Conservation (phyloP, 352 stramenopile species). For the Globisporangium paddicum region DNA sequence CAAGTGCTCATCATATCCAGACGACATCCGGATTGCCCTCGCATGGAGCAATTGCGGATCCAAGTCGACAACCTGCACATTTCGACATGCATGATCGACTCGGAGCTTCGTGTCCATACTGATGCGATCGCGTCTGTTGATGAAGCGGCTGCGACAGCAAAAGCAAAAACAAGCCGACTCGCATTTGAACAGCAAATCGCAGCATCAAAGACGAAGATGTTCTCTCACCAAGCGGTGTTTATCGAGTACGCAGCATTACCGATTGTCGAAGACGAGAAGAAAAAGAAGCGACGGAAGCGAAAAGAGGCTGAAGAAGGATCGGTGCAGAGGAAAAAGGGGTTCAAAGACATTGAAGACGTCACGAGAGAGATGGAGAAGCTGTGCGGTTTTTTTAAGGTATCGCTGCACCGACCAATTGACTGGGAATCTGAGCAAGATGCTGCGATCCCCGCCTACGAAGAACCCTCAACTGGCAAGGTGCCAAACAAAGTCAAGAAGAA, state of each 20-base stretch:
- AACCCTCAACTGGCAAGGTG: not conserved
- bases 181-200: slow-evolving; percentile 15
- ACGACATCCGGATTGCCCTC: slow-evolving; percentile 28
- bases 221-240: slow-evolving; percentile 30
- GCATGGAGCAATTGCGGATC: slow-evolving; percentile 49
- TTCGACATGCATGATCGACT: slow-evolving; percentile 31
- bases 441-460: not conserved
- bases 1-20: slow-evolving; percentile 41
- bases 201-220: slow-evolving; percentile 28
- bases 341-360: slow-evolving; percentile 41
- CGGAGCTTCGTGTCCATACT: slow-evolving; percentile 18
- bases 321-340: not conserved
- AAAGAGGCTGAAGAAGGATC: not conserved
- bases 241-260: slow-evolving; percentile 47
- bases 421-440: slow-evolving; percentile 21
- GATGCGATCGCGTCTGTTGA: slow-evolving; percentile 33
- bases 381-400: slow-evolving; percentile 33
- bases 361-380: slow-evolving; percentile 52
- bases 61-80: slow-evolving; percentile 32
- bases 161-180: slow-evolving; percentile 2
- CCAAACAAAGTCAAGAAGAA: not conserved
- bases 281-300: slow-evolving; percentile 14
- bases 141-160: slow-evolving; percentile 20
- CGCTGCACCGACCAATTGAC: slow-evolving; percentile 23
- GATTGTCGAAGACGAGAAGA: slow-evolving; percentile 20